These are phyloP conservation scores for Nemania sp. DNA, from an alignment of 2,329 filamentous ascomycete genomes.

Conservation along the genomic window DNA sequence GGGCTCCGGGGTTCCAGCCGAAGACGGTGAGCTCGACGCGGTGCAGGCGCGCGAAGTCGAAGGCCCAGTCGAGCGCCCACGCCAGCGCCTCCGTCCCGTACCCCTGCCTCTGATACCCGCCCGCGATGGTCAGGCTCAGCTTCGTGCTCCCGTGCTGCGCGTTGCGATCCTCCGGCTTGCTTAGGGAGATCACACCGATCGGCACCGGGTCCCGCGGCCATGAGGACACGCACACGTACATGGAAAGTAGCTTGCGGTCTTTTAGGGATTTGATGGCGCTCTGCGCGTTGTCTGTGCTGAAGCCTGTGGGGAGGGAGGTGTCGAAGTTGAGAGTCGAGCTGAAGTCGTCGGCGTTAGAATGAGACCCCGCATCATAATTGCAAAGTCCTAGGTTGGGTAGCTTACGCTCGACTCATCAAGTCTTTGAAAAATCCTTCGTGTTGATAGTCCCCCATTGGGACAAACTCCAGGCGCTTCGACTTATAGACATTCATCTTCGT, in stretches of 20 bases:
- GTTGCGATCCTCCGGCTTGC: constrained; percentile 1
- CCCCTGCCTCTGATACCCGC: constrained; percentile 9
- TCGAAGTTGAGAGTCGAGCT: constrained; percentile 16
- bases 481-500: constrained; percentile 14
- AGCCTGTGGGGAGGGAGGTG: constrained; percentile 7
- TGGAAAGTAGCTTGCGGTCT: constrained; percentile 11
- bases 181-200: constrained; percentile 16
- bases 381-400: not conserved
- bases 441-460: constrained; percentile 6
- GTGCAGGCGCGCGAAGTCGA: constrained; percentile 21
- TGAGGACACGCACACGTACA: constrained; percentile 18
- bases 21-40: constrained; percentile 19
- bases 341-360: not conserved
- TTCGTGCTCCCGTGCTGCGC: constrained; percentile 9
- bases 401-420: constrained; percentile 20
- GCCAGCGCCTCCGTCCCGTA: constrained; percentile 21
- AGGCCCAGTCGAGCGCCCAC: constrained; percentile 25
- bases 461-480: constrained; percentile 11
- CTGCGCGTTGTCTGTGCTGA: not conserved
- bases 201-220: not conserved
- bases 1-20: constrained; percentile 20
- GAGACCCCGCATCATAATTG: not conserved
- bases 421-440: constrained; percentile 14
- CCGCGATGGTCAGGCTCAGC: constrained; percentile 6
- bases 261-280: not conserved